Conservation (phyloP, 352 stramenopile species). For the Peronospora farinosa region DNA sequence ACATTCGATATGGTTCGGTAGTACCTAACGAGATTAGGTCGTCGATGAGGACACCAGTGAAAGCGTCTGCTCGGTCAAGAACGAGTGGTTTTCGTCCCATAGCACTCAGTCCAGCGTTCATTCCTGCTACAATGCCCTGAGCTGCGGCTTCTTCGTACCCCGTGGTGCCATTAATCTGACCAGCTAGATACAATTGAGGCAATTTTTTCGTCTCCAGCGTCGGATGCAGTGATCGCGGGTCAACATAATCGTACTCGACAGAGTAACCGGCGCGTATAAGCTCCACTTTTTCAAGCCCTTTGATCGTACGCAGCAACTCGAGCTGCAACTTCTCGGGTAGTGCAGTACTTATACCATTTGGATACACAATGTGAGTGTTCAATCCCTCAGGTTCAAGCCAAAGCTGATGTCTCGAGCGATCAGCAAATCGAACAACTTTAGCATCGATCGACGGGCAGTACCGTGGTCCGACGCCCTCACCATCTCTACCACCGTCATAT, state of each 20-base stretch:
- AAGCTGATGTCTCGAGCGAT: slow-evolving; percentile 80
- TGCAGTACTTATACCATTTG: slow-evolving; percentile 92
- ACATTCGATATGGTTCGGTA: slow-evolving; percentile 98
- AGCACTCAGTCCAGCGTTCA: slow-evolving; percentile 89
- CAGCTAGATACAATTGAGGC: slow-evolving; percentile 90
- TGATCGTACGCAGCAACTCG: slow-evolving; percentile 91
- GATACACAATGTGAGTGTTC: slow-evolving; percentile 95
- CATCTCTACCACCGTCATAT: slow-evolving; percentile 81
- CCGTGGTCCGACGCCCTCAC: slow-evolving; percentile 60
- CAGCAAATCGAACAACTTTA: slow-evolving; percentile 86
- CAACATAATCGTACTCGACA: slow-evolving; percentile 99
- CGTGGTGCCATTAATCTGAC: slow-evolving; percentile 98
- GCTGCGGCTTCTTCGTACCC: slow-evolving; percentile 98
- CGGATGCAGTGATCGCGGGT: slow-evolving; percentile 89
- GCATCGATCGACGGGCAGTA: slow-evolving; percentile 98
- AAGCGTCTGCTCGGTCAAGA: slow-evolving; percentile 91
- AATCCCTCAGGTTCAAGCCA: slow-evolving; percentile 98
- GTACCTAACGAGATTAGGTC: slow-evolving; percentile 96
- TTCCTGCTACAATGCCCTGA: slow-evolving; percentile 95
- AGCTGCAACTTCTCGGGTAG: slow-evolving; percentile 93
- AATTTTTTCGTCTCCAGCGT: slow-evolving; percentile 95
- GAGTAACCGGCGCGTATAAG: slow-evolving; percentile 96
- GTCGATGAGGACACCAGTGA: slow-evolving; percentile 98
- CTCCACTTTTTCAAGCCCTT: slow-evolving; percentile 92
- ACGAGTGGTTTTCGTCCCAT: slow-evolving; percentile 72